Base-by-base conservation (phyloP, 192 early-diverging fungal genomes). In the Linnemannia elongata region DNA sequence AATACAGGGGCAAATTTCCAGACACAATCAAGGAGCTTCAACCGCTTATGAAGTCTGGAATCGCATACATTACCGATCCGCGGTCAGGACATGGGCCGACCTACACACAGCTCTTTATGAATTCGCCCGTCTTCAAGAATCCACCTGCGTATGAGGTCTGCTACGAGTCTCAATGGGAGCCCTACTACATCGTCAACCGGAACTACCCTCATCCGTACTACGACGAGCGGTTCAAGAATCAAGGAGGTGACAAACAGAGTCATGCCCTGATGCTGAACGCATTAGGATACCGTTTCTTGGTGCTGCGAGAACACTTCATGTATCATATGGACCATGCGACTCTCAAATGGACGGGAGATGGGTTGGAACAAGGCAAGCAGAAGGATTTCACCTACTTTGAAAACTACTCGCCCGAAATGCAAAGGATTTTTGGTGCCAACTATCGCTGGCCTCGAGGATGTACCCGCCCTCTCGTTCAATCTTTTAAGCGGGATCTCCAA, bases 141-240 rank as follows among this genome's bases (percentile, higher is more conserved):
- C 55, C 82, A 10, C 76, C 81, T 39, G 70, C 82, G 22, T 91
- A 88, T 55, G 90, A 91, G 78, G 90, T 92, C 30, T 92, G 92
- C 41, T 92, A 86, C 75, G 92, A 92, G 70, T 92, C 92, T 1
- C 92, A 91, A 66, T 92, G 92, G 92, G 92, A 92, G 38, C 92
- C 92, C 2, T 92, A 92, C 69, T 92, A 92, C 71, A 88, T 91
- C 39, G 72, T 92, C 17, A 74, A 82, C 27, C 82, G 82, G 22
- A 47, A 74, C 10, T 36, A 72, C 30, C 69, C 66, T 22, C 81
- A 89, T 8, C 92, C 92, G 15, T 76, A 89, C 17, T 92, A 92
- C 44, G 92, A 92, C 54, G 92, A 87, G 38, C 87, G 92, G 30
- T 92, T 92, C 77, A 82, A 85, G 60, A 90, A 92, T 68, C 92